Base-by-base conservation (phyloP, 768 basidiomycete species). In the Phlebiopsis flavidoalba region DNA sequence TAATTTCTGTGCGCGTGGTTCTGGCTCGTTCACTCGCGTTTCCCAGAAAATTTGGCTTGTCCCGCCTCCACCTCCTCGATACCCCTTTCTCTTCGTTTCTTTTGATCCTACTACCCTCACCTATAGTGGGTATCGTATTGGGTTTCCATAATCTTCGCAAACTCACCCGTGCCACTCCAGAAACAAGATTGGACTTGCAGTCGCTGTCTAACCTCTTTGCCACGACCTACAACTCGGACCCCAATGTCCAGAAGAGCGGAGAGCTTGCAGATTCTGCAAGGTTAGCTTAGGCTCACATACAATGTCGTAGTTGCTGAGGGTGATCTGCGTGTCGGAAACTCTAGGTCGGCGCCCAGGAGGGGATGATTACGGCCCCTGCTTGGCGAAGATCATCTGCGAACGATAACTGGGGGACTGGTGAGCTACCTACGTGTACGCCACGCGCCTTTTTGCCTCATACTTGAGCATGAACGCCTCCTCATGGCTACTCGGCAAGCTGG, bases 221-320 rank as follows among this genome's bases (percentile, higher is more conserved):
- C 6, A 86, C 88, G 35, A 92, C 91, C 7, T 87, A 85, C 74
- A 90, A 82, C 69, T 80, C 88, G 6, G 90, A 96, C 75, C 91
- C 93, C 56, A 94, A 94, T 77, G 83, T 88, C 61, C 87, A 93
- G 65, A 91, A 91, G 69, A 78, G 89, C 40, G 89, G 87, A 49
- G 93, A 96, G 73, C 83, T n/a, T 95, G 33, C 84, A 95, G 72
- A 90, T 96, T 68, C 86, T n/a, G 91, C 66, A 93, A 89, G 81
- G 93, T 91, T 66, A 49, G 70, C n/a, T n/a, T 65, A 26, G 2
- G 1, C 50, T 15, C 31, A 26, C 5, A 1, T n/a, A 10, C 8
- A 17, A 5, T 5, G 31, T 3, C 33, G 14, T 26, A 24, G 24
- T 47, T 14, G 35, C 63, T 66, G 54, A 64, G 63, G n/a, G 11